Conservation (phyloP, 768 basidiomycete species). For the Mycena maculata region DNA sequence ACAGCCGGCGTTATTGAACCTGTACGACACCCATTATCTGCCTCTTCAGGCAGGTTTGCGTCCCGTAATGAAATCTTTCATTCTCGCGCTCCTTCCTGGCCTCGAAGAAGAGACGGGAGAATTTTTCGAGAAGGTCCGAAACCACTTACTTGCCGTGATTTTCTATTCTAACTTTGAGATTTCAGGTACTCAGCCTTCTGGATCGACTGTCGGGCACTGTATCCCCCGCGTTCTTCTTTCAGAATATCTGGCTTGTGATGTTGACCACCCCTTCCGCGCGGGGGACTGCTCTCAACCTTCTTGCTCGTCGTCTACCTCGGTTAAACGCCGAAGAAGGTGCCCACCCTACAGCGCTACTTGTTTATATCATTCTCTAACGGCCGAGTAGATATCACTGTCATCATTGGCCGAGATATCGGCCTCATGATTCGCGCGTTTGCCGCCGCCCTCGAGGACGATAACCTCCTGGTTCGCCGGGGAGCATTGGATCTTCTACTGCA, state of each 20-base stretch:
- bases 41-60: conserved; percentile 85
- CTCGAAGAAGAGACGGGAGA: conserved; percentile 98
- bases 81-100: conserved; percentile 92
- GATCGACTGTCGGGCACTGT: conserved; percentile 88
- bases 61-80: conserved; percentile 94
- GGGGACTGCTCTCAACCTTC: conserved; percentile 88
- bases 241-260: conserved; percentile 95
- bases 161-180: conserved; percentile 10
- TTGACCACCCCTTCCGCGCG: conserved; percentile 89
- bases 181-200: conserved; percentile 81
- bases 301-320: conserved; percentile 82
- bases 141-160: conserved; percentile 18
- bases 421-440: conserved; percentile 95
- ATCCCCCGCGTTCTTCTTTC: conserved; percentile 90
- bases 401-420: conserved; percentile 89
- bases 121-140: conserved; percentile 87
- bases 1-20: conserved; percentile 86
- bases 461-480: conserved; percentile 87
- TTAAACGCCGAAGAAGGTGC: conserved; percentile 79
- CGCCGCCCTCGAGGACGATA: conserved; percentile 92
- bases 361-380: not conserved
- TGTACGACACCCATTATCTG: conserved; percentile 94
- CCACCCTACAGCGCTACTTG: not conserved
- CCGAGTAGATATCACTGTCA: conserved; percentile 67
- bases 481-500: conserved; percentile 88